phyloP scores from a whole-genome alignment of 78 protist species.

The Dictyostelium firmibasis region DNA sequence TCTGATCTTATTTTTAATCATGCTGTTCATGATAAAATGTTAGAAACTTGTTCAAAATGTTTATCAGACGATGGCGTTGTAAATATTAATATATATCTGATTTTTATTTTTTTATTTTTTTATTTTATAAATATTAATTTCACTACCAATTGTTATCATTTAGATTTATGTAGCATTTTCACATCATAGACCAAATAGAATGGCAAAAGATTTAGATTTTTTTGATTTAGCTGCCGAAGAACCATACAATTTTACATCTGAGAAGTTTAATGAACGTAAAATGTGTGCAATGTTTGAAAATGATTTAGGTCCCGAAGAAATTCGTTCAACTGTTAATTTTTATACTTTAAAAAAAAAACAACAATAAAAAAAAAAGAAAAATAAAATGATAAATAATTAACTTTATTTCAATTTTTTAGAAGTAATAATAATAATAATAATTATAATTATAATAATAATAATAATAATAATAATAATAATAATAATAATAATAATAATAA shows the following conservation, averaged over 20 bases:
- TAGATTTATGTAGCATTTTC: conserved; percentile 66
- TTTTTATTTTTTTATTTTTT: neutral
- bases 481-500: too few relatives aligned
- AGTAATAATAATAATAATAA: too few relatives aligned
- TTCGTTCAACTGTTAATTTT: conserved; percentile 45
- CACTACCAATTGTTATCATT: neutral
- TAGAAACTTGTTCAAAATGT: conserved; percentile 1
- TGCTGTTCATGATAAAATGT: conserved; percentile 8
- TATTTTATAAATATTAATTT: neutral
- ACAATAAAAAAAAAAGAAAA: neutral
- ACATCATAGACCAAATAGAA: conserved; percentile 69
- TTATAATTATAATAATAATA: too few relatives aligned
- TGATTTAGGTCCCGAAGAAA: conserved; percentile 64
- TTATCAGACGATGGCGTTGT: conserved; percentile 61
- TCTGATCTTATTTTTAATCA: conserved; percentile 69
- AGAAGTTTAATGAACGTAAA: conserved; percentile 41
- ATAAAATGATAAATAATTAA: neutral
- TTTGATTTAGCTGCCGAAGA: conserved; percentile 10
- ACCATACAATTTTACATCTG: conserved; percentile 21
- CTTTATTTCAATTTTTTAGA: neutral
- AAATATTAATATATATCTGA: neutral
- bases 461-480: too few relatives aligned
- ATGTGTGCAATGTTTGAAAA: conserved; percentile 69
- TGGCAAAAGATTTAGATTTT: conserved; percentile 51
- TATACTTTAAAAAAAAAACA: conserved; percentile 25